These are phyloP conservation scores for Condylostoma magnum DNA, from an alignment of 169 alveolate species.

Conservation along the genomic window DNA sequence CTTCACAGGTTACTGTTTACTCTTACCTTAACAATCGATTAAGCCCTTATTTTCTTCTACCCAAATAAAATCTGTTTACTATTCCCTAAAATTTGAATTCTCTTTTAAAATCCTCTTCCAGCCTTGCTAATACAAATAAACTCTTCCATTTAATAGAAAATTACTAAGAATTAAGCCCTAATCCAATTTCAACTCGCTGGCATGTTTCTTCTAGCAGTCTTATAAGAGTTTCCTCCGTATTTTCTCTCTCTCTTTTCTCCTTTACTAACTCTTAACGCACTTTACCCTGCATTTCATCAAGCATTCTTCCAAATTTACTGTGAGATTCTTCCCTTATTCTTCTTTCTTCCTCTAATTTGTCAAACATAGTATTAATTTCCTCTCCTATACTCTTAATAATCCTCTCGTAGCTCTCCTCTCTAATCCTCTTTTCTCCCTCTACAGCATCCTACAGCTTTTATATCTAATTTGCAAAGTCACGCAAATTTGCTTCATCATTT, in stretches of 20 bases:
- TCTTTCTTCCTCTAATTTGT: slow-evolving; percentile 29
- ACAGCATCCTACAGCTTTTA: slow-evolving; percentile 37
- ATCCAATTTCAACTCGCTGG: slow-evolving; percentile 27
- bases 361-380: slow-evolving; percentile 44
- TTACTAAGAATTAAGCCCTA: too few species aligned
- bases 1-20: too few species aligned
- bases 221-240: slow-evolving; percentile 52
- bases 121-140: too few species aligned
- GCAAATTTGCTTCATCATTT: slow-evolving; percentile 34
- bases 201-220: slow-evolving; percentile 62
- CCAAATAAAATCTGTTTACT: too few species aligned
- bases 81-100: too few species aligned
- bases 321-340: slow-evolving; percentile 31
- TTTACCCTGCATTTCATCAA: slow-evolving; percentile 18
- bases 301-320: background rate
- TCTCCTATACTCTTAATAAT: slow-evolving; percentile 41
- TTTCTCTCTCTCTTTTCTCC: slow-evolving; percentile 58
- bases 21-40: too few species aligned
- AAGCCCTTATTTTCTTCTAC: too few species aligned
- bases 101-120: too few species aligned
- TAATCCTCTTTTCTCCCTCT: slow-evolving; percentile 29
- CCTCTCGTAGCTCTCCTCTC: slow-evolving; percentile 43
- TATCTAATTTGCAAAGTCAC: slow-evolving; percentile 38
- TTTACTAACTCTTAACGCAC: slow-evolving; percentile 5
- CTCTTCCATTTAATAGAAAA: too few species aligned